Base-by-base conservation (phyloP, 164 flowering plant genomes). In the Saururus chinensis region DNA sequence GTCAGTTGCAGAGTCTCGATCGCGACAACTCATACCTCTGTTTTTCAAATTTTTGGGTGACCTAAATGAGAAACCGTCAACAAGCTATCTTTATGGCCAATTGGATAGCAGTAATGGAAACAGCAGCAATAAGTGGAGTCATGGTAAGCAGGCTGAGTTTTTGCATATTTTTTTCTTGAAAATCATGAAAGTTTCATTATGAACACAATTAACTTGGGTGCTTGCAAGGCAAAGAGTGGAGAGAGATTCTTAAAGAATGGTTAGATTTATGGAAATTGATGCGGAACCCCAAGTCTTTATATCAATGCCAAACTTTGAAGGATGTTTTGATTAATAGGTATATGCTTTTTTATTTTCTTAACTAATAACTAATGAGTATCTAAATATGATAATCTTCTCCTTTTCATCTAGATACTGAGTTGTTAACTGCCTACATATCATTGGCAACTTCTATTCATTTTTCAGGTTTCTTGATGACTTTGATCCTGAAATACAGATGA, bases 11-110 rank as follows among this genome's bases (percentile, higher is more conserved):
- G 89, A 87, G 60, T 76, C 93, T 66, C 84, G 71, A 25, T 81
- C 90, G 67, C 82, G 71, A 17, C 79, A 79, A 59, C 69, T 95
- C 35, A 24, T 86, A 6, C 87, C 84, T 68, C 65, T 91, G 67
- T 91, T 91, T 68, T 75, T 95, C 51, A 81, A 75, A 68, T 88
- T 88, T 68, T 64, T 95, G 75, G 99, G 97, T 45, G 91, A 86
- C 71, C 45, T 61, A 35, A 57, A 4, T 64, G 76, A 74, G 51
- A 73, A 78, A 58, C 51, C 63, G 53, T 40, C 55, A 20, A 81
- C 17, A 17, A 45, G 49, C 49, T 7, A 45, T 13, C 17, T 1
- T 13, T 45, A 17, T 17, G 11, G 14, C 17, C 49, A 45, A 4
- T 45, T 45, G 49, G 49, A 45, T 13, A 45, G 49, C 49, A 45